These are phyloP conservation scores for Curvularia eragrostidis DNA, from an alignment of 2,329 filamentous ascomycete genomes.

Conservation along the genomic window DNA sequence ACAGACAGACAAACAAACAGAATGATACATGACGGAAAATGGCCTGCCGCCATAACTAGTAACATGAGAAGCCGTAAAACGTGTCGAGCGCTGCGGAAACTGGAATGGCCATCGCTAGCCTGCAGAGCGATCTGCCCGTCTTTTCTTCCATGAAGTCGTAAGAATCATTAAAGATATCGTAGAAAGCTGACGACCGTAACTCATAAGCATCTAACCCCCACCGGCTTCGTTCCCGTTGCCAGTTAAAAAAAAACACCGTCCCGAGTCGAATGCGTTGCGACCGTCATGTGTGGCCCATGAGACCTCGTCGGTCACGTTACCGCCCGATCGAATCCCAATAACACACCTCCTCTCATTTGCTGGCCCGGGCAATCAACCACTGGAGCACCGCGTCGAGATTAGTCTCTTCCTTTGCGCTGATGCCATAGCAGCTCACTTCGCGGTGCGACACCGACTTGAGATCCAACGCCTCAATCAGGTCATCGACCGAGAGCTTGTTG, in stretches of 20 bases:
- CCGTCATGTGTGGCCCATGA: slow-evolving; percentile 30
- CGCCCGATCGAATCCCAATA: slow-evolving; percentile 20
- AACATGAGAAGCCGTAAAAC: slow-evolving; percentile 34
- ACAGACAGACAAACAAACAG: slow-evolving; percentile 25
- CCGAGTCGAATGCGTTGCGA: slow-evolving; percentile 27
- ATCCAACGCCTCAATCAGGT: slow-evolving; percentile 91
- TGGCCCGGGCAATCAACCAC: slow-evolving; percentile 92
- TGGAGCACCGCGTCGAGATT: slow-evolving; percentile 96
- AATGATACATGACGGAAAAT: slow-evolving; percentile 25
- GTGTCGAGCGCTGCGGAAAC: slow-evolving; percentile 48
- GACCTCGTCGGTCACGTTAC: slow-evolving; percentile 35
- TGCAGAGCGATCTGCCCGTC: slow-evolving; percentile 54
- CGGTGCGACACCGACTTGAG: slow-evolving; percentile 87
- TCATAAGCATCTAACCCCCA: slow-evolving; percentile 46
- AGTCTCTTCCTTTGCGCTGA: slow-evolving; percentile 98
- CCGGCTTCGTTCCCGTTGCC: slow-evolving; percentile 41
- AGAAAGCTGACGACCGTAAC: slow-evolving; percentile 50
- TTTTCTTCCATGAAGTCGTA: slow-evolving; percentile 61
- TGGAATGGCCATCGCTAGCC: slow-evolving; percentile 58
- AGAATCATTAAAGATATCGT: slow-evolving; percentile 59
- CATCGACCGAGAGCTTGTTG: slow-evolving; percentile 90
- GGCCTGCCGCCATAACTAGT: slow-evolving; percentile 31
- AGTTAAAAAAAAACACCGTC: slow-evolving; percentile 22
- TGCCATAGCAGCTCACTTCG: slow-evolving; percentile 97
- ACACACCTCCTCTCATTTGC: slow-evolving; percentile 35